Conservation (phyloP, 2,329 filamentous ascomycete species). For the Aspergillus alliaceus region DNA sequence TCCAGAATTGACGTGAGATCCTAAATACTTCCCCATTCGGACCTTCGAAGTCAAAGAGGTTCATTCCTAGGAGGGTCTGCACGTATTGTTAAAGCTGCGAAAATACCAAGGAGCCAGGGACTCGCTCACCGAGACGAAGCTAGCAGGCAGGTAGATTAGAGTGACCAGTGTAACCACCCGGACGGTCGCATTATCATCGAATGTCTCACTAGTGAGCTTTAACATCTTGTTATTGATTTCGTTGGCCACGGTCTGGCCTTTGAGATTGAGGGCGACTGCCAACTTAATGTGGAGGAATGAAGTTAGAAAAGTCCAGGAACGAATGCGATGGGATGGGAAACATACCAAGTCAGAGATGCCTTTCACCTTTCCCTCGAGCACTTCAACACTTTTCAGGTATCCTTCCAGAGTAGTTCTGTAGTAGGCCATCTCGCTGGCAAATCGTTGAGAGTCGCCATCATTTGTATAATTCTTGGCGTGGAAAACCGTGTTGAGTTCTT, state of each 20-base stretch:
- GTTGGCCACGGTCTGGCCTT: conserved; percentile 12
- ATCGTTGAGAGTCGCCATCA: background rate
- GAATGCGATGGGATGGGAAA: background rate
- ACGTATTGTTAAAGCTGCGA: background rate
- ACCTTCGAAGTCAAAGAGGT: conserved; percentile 19
- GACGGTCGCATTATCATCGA: conserved; percentile 28
- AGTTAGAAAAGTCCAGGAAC: background rate
- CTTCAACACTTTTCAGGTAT: conserved; percentile 12
- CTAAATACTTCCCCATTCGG: conserved; percentile 3
- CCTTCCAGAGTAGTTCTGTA: conserved; percentile 13
- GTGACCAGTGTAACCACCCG: conserved; percentile 28
- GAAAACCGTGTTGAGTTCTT: conserved; percentile 9
- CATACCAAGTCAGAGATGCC: conserved; percentile 17
- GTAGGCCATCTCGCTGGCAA: conserved; percentile 4
- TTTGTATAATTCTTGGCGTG: background rate
- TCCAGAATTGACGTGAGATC: conserved; percentile 20
- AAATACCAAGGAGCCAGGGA: background rate
- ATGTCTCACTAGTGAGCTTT: conserved; percentile 12
- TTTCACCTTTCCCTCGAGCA: conserved; percentile 17
- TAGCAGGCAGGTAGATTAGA: conserved; percentile 34
- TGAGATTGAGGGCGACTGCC: conserved; percentile 12
- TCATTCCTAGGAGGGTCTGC: conserved; percentile 24
- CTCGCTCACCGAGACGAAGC: conserved; percentile 35
- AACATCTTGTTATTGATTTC: conserved; percentile 18
- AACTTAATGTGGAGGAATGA: conserved; percentile 6